A percentile compares a stretch with the other conserved stretches of the same genome.
These are phyloP conservation scores for Pleodorina starrii DNA, from an alignment of 139 green algal genomes.

Conservation along the genomic window DNA sequence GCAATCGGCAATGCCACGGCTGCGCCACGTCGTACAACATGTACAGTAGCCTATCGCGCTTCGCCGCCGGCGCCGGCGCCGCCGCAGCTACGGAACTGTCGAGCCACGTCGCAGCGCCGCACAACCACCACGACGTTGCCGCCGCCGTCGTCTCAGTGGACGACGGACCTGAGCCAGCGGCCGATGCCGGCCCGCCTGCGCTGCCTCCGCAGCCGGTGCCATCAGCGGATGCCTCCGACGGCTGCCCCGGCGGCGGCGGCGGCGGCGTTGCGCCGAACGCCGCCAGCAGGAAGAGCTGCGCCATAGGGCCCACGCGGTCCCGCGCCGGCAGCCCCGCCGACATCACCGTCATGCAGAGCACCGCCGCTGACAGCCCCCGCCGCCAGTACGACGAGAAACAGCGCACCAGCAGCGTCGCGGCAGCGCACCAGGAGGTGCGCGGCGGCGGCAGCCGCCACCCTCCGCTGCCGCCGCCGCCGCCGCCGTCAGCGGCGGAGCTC, in stretches of 20 bases:
- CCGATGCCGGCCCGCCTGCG: too few relatives aligned
- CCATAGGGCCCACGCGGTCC: neutral
- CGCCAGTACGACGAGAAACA: neutral
- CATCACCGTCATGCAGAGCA: neutral
- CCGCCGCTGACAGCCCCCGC: neutral
- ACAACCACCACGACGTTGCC: too few relatives aligned
- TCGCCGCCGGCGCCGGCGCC: too few relatives aligned
- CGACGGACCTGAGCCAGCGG: too few relatives aligned
- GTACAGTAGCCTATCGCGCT: neutral
- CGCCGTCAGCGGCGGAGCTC: neutral
- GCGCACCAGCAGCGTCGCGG: slow-evolving; percentile 2
- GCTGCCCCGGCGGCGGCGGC: neutral
- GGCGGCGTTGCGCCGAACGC: neutral
- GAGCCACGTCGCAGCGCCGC: too few relatives aligned
- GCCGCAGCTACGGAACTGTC: too few relatives aligned
- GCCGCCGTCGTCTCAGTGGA: too few relatives aligned
- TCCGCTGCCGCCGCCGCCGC: neutral
- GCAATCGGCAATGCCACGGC: neutral
- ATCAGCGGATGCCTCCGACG: neutral
- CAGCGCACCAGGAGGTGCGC: neutral
- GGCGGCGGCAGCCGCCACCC: neutral
- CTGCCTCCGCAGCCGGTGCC: neutral
- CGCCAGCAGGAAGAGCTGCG: slow-evolving; percentile 1
- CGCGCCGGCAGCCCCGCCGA: neutral
- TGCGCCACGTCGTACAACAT: neutral